These are phyloP conservation scores for Tricladium varicosporioides DNA, from an alignment of 2,329 filamentous ascomycete genomes.

Conservation along the genomic window DNA sequence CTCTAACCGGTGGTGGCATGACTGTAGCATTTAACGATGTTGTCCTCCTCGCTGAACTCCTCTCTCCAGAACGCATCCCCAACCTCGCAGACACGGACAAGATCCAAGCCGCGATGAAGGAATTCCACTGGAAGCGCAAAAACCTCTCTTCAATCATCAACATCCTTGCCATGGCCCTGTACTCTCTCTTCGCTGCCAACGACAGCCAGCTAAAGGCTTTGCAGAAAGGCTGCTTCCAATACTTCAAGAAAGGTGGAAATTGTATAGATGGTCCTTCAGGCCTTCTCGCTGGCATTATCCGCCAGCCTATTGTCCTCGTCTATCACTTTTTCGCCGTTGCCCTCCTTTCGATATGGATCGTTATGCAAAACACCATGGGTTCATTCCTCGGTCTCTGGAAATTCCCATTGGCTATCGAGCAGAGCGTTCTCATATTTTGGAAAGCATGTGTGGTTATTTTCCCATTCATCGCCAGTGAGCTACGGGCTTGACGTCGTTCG, in stretches of 20 bases:
- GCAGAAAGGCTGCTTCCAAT: conserved; percentile 86
- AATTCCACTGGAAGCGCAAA: conserved; percentile 89
- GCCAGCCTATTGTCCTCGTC: conserved; percentile 73
- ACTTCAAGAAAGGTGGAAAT: conserved; percentile 75
- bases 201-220: conserved; percentile 74
- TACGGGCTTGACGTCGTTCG: conserved; percentile 35
- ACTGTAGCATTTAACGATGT: conserved; percentile 95
- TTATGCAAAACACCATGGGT: conserved; percentile 44
- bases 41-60: conserved; percentile 69
- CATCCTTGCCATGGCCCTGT: conserved; percentile 93
- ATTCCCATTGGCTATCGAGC: conserved; percentile 62
- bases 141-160: conserved; percentile 84
- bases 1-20: conserved; percentile 95
- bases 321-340: conserved; percentile 96
- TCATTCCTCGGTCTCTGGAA: conserved; percentile 50
- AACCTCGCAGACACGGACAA: conserved; percentile 64
- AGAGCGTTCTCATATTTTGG: conserved; percentile 70
- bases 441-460: conserved; percentile 81
- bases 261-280: conserved; percentile 77
- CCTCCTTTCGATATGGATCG: conserved; percentile 77
- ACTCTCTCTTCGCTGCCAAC: conserved; percentile 85
- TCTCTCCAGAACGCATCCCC: conserved; percentile 68
- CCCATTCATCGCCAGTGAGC: conserved; percentile 74
- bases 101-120: conserved; percentile 62
- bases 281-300: conserved; percentile 78